Evolutionary conservation across 208 protist species (phyloP), one percentile per base, ranked within the genome.

Genomic region (Angomonas desouzai): DNA sequence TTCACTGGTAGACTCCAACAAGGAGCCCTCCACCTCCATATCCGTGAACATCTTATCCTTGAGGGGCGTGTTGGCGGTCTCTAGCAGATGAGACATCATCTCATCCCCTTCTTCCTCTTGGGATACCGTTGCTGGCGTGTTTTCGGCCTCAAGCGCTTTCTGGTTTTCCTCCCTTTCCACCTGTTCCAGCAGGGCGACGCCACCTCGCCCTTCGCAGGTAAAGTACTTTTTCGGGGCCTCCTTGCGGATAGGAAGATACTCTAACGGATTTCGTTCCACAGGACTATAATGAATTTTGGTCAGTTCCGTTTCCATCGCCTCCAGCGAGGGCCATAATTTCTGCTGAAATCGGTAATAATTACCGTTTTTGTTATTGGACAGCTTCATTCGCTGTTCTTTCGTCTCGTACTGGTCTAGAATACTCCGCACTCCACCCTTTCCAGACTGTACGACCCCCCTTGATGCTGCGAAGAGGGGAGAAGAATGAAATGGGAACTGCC

Each of bases 261-360:
- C 64, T 0, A 88, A 43, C 38, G 89, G 85, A 29, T 74, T 77
- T 3, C 81, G 81, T 73, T 92, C 85, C n/a, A 84, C 83, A 0
- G 77, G 47, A 68, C 73, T 75, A 61, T 92, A 94, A 16, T 73
- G 55, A 32, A 67, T 11, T 43, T 83, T 70, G 22, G 83, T 94
- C 64, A 90, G 58, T 0, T 45, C 76, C 22, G 48, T 67, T 68
- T 94, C 89, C 32, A 92, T 57, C 1, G 79, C 73, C 64, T 90
- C 85, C 62, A 68, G 56, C 49, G 70, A 81, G 18, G 77, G 83
- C 83, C 85, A 94, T 23, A 94, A 76, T 63, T 83, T 84, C 56
- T 89, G 89, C 27, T 87, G 83, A 22, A 79, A 83, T 1, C 89
- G 80, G 61, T 94, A 94, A 64, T 83, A 89, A 57, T 94, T 94